Conservation (phyloP, 495 filamentous ascomycete genomes). For the Aspergillus sclerotioniger region DNA sequence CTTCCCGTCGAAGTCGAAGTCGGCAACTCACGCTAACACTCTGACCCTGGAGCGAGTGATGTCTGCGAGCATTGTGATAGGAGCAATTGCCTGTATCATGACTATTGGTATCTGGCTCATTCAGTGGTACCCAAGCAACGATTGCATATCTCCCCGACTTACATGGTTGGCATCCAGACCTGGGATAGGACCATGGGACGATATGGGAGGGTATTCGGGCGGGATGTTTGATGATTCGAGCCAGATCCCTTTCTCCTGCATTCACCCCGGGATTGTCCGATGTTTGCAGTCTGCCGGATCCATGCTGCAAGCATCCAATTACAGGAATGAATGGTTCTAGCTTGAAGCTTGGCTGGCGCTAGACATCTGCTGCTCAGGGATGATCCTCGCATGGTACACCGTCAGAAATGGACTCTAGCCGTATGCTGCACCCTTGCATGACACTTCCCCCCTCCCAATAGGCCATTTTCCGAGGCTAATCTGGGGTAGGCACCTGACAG, state of each 20-base stretch:
- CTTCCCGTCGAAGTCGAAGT: no score
- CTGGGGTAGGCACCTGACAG: slow-evolving; percentile 4
- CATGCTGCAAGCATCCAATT: neutral
- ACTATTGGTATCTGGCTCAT: neutral
- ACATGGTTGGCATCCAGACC: neutral
- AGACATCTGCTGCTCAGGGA: neutral
- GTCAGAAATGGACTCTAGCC: neutral
- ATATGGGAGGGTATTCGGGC: neutral
- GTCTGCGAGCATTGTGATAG: neutral
- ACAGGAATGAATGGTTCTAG: neutral
- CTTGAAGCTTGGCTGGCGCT: neutral
- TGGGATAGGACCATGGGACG: neutral
- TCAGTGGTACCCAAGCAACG: neutral
- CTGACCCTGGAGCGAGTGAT: neutral
- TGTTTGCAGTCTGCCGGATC: neutral
- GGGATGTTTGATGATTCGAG: neutral
- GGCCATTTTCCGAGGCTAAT: slow-evolving; percentile 1
- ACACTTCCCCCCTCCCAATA: neutral
- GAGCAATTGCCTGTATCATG: neutral
- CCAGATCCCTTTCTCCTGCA: neutral
- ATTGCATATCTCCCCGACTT: neutral
- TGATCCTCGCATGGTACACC: slow-evolving; percentile 2
- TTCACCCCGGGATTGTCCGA: neutral
- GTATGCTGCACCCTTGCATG: neutral
- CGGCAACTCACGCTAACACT: neutral